A percentile compares a stretch with the other conserved stretches of the same genome.
Evolutionary conservation across 2,329 filamentous ascomycete species (phyloP).

Genomic region (Ophiostoma novo-ulmi): DNA sequence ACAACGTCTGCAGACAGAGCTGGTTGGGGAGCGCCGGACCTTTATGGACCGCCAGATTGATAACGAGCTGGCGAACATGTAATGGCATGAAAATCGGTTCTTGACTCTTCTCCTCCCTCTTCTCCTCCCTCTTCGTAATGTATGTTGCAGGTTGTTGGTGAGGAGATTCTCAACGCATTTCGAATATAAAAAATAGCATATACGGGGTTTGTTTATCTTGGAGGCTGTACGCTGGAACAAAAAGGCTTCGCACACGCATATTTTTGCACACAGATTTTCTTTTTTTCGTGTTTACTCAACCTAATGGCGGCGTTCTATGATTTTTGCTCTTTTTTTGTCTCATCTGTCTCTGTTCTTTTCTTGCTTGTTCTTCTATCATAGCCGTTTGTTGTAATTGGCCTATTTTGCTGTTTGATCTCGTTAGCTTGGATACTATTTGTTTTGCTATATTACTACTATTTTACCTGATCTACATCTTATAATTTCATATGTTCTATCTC

Average conservation of each 20-base stretch:
- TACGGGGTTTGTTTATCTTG: slow-evolving; percentile 11
- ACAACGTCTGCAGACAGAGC: slow-evolving; percentile 84
- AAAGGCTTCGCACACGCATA: background rate
- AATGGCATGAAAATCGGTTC: slow-evolving; percentile 27
- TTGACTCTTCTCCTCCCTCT: background rate
- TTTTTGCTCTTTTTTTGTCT: background rate
- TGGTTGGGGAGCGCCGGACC: slow-evolving; percentile 75
- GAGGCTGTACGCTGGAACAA: slow-evolving; percentile 2
- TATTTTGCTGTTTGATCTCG: background rate
- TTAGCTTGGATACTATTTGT: background rate
- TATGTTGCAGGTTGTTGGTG: background rate
- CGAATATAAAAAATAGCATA: slow-evolving; percentile 6
- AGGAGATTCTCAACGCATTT: background rate
- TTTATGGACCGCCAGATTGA: slow-evolving; percentile 95
- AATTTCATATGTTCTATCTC: background rate
- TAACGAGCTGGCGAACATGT: slow-evolving; percentile 90
- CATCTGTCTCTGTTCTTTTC: background rate
- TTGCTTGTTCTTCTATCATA: background rate
- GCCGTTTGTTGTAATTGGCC: background rate
- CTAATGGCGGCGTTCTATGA: slow-evolving; percentile 13
- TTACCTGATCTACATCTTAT: background rate
- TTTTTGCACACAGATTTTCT: background rate
- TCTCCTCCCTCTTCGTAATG: background rate
- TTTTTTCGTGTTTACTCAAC: background rate
- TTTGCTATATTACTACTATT: background rate